Percentiles rank a stretch among this genome's conserved stretches.
phyloP scores from a whole-genome alignment of 495 filamentous ascomycete species.

The Podospora didyma region DNA sequence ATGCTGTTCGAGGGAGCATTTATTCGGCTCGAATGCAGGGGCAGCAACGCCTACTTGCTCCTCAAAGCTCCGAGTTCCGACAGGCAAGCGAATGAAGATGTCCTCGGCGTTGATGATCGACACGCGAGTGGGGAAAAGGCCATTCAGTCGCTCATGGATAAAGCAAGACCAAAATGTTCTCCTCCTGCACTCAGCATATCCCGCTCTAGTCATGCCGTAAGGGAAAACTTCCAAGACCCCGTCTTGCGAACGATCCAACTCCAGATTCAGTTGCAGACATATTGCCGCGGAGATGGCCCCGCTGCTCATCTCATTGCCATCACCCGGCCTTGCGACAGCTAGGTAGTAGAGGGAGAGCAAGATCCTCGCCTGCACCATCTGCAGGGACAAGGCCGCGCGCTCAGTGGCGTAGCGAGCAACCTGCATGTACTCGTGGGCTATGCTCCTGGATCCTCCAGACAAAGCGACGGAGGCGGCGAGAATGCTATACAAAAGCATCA shows the following conservation, averaged over 20 bases:
- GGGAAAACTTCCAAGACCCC: constrained; percentile 42
- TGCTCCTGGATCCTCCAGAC: constrained; percentile 48
- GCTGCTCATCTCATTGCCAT: constrained; percentile 58
- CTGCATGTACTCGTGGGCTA: constrained; percentile 46
- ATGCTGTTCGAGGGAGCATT: constrained; percentile 18
- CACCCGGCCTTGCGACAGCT: constrained; percentile 46
- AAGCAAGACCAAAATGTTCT: constrained; percentile 67
- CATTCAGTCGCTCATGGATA: constrained; percentile 58
- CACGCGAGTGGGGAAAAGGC: constrained; percentile 47
- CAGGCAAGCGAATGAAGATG: constrained; percentile 60
- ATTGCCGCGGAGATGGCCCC: constrained; percentile 54
- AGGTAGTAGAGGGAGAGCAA: constrained; percentile 64
- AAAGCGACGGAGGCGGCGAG: constrained; percentile 57
- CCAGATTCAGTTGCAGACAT: constrained; percentile 56
- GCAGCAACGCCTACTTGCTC: constrained; percentile 46
- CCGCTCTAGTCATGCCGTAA: constrained; percentile 54
- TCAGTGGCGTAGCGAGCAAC: constrained; percentile 58
- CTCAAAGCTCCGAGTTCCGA: constrained; percentile 55
- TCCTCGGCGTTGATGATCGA: constrained; percentile 49
- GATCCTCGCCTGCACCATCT: constrained; percentile 59
- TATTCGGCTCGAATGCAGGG: constrained; percentile 53
- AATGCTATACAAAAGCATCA: constrained; percentile 66
- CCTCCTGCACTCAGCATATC: constrained; percentile 60
- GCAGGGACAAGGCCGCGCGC: constrained; percentile 49
- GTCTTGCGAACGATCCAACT: constrained; percentile 50